Base-by-base conservation (phyloP, 768 basidiomycete species). In the Rhodotorula kratochvilovae region DNA sequence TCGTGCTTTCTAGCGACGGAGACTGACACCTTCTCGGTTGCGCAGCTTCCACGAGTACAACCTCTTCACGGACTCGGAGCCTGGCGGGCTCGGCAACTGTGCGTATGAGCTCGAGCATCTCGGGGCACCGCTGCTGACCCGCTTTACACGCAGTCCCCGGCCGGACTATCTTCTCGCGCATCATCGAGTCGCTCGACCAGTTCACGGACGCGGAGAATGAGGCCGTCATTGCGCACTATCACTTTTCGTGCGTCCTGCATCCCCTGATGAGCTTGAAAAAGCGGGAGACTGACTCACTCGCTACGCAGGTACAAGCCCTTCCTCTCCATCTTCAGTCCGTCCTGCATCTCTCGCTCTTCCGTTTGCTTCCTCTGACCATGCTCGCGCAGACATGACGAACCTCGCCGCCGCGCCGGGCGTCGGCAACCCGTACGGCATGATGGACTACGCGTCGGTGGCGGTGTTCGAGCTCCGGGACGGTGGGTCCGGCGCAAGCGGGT, bases 141-240 rank as follows among this genome's bases (percentile, higher is more conserved):
- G 42, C 66, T 54, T 27, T n/a, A 50, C 36, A 17, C 63, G 63
- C 75, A 92, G 90, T 94, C 78, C 89, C 92, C 77, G 90, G 90
- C 50, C 88, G 89, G 73, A 89, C 90, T 50, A 82, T 91, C 71
- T 82, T 92, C 48, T 85, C 87, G 79, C 86, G 88, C 36, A 83
- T 94, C 80, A 82, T 92, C 61, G 81, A 77, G 63, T 86, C 90
- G 17, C 85, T 93, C 66, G 86, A 89, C 78, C 87, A 87, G 77
- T 88, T 94, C 79, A 86, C 89, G 56, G 90, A 87, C 83, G 87
- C 88, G 76, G 86, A 85, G 71, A 88, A 90, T 81, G 88, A 90
- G 56, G 86, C 92, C 62, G 88, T 90, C 77, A 85, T 93, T 81
- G 83, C 88, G 80, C 79, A 91, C 74, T 83, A 90, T 75, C 86